Evolutionary conservation across 768 basidiomycete genomes (phyloP).

Genomic region (Pisolithus marmoratus): DNA sequence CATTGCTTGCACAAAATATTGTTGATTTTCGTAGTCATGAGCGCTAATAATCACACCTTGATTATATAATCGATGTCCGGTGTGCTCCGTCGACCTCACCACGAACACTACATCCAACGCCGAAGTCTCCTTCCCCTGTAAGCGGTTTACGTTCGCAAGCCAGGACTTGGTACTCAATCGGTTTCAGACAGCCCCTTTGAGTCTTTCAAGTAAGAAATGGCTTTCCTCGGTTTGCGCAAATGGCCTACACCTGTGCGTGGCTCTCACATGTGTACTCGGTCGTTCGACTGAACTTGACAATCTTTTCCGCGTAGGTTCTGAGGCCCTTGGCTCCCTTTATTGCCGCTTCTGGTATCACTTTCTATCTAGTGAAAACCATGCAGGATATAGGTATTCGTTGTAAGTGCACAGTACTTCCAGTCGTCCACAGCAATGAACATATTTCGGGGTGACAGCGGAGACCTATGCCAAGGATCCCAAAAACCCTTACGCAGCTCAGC

Average conservation of each 20-base stretch:
- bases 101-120: too few species aligned
- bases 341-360: constrained; percentile 55
- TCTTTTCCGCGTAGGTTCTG: constrained; percentile 42
- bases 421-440: not conserved
- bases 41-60: too few species aligned
- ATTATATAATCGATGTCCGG: too few species aligned
- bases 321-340: constrained; percentile 82
- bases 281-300: not conserved
- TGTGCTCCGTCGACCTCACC: too few species aligned
- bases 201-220: constrained; percentile 35
- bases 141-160: too few species aligned
- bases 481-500: constrained; percentile 77
- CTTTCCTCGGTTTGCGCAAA: constrained; percentile 75
- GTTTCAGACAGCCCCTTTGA: too few species aligned
- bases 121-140: too few species aligned
- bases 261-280: not conserved
- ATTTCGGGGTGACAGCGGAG: constrained; percentile 41
- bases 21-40: too few species aligned
- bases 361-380: constrained; percentile 59
- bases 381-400: constrained; percentile 69
- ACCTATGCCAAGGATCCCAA: constrained; percentile 68
- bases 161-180: too few species aligned
- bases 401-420: constrained; percentile 35
- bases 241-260: constrained; percentile 70
- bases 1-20: too few species aligned